Evolutionary conservation across 768 basidiomycete species (phyloP).

Genomic region (Tulasnella sp.): DNA sequence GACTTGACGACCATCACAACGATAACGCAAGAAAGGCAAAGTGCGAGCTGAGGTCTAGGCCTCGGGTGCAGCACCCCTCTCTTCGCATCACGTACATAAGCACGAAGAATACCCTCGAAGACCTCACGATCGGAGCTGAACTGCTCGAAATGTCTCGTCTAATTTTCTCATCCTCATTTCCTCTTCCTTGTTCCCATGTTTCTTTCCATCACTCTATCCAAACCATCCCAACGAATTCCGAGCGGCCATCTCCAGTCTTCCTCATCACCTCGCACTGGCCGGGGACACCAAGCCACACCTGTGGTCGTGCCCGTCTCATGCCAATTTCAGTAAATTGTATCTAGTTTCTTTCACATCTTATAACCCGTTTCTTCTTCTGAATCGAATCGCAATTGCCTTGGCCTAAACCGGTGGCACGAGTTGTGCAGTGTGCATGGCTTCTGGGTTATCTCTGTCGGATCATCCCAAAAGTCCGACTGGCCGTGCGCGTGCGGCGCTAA

Average conservation of each 20-base stretch:
- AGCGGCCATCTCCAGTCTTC: neutral
- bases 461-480: neutral
- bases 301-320: neutral
- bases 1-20: neutral
- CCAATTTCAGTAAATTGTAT: neutral
- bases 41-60: neutral
- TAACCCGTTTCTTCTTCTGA: neutral
- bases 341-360: neutral
- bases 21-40: neutral
- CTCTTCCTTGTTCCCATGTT: neutral
- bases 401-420: no score
- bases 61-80: neutral
- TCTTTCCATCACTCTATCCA: neutral
- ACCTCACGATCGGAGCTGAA: neutral
- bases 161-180: slow-evolving; percentile 3
- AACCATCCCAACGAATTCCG: neutral
- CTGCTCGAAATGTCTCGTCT: neutral
- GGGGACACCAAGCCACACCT: neutral
- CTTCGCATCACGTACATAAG: neutral
- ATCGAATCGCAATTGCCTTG: neutral
- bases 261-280: neutral
- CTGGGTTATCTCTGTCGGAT: neutral
- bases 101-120: neutral
- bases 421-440: neutral
- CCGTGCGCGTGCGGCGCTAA: neutral